Base-by-base conservation (phyloP, 2,329 filamentous ascomycete species). In the Cercospora janseana region DNA sequence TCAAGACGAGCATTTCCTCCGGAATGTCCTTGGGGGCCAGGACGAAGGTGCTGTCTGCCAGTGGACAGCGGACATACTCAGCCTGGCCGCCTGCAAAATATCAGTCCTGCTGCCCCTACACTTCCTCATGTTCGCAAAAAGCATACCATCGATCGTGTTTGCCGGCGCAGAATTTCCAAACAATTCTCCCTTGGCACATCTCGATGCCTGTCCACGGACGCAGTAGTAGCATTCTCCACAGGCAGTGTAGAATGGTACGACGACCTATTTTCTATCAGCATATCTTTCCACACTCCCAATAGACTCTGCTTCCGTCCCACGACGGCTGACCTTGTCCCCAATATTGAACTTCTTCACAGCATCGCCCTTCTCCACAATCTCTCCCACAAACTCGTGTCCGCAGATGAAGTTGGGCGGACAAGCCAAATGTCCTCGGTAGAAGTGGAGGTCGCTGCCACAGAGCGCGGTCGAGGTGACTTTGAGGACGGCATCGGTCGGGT, bases 381-480 rank as follows among this genome's bases (percentile, higher is more conserved):
- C 79, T 4, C 91, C 91, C 2, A 87, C 88, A 65, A 95, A 94
- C 65, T 95, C 91, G 67, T 95, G 91, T 51, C 87, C 86, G 81
- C 62, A 66, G 51, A 85, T 79, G 63, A 83, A 83, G 26, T 75
- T 79, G 0, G 85, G 80, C 1, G 70, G 75, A 5, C 83, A 85
- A 18, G 82, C 78, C 65, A 95, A 83, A 62, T 89, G 85, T 27
- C 91, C 91, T 37, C 90, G 86, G 72, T 85, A 95, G 46, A 88
- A 83, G 70, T 95, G 91, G 28, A 95, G 76, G 66, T 95, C 90
- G 64, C 87, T 92, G 66, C 91, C 91, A 67, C 91, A 96, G 24
- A 96, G 78, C 12, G 88, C 91, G 20, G 89, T 87, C 61, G 87
- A 87, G 53, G 82, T 79, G 15, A 95, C 88, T 68, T 88, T 91